These are phyloP conservation scores for Boehmeria nivea DNA, from an alignment of 306 rosid species.

Conservation along the genomic window DNA sequence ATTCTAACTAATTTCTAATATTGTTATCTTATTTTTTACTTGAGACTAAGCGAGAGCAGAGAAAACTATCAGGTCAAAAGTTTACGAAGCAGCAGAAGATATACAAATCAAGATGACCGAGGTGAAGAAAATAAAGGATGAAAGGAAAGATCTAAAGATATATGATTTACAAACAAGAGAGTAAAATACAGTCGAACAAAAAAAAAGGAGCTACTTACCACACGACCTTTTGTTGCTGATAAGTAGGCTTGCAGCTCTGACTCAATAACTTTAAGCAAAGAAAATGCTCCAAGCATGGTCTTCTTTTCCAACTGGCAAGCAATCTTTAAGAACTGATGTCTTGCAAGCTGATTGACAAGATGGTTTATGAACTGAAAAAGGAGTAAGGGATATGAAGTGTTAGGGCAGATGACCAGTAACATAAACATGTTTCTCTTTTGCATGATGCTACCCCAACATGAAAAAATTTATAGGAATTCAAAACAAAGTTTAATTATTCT, in stretches of 20 bases:
- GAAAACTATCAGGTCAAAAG: too few relatives aligned
- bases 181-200: not conserved
- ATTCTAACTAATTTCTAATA: too few relatives aligned
- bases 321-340: slow-evolving; percentile 87
- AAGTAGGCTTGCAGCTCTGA: slow-evolving; percentile 83
- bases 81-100: too few relatives aligned
- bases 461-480: not conserved
- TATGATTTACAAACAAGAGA: slow-evolving; percentile 3
- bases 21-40: too few relatives aligned
- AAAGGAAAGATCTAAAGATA: too few relatives aligned
- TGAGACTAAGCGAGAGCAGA: too few relatives aligned
- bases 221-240: slow-evolving; percentile 88
- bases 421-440: not conserved
- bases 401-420: slow-evolving; percentile 2
- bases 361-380: slow-evolving; percentile 85
- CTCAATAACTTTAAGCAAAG: slow-evolving; percentile 84
- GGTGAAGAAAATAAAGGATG: slow-evolving; percentile 1
- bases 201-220: slow-evolving; percentile 44
- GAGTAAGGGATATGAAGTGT: slow-evolving; percentile 21
- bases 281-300: slow-evolving; percentile 89
- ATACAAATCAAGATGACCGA: not conserved
- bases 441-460: too few relatives aligned
- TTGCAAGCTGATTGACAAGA: slow-evolving; percentile 86
- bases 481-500: slow-evolving; percentile 11
- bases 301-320: slow-evolving; percentile 96